Evolutionary conservation across 345 rosid species (phyloP).

Genomic region (Populus euphratica): DNA sequence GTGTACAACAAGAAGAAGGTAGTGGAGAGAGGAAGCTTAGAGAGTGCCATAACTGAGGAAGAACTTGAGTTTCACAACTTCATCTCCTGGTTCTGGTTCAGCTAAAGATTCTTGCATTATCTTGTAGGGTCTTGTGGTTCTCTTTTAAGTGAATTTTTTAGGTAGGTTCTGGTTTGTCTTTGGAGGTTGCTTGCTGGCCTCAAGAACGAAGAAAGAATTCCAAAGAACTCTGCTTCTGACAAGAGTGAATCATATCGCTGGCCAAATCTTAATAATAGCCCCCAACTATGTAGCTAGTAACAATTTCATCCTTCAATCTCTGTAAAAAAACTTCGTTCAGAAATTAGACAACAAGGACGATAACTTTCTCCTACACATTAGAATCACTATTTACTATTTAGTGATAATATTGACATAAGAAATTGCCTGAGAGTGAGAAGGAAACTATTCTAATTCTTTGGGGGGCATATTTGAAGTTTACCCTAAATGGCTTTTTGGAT

Average conservation of each 20-base stretch:
- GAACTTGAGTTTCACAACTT: conserved; percentile 36
- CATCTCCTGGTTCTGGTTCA: conserved; percentile 45
- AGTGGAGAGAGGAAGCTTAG: conserved; percentile 32
- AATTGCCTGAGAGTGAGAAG: background rate
- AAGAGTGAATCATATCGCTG: background rate
- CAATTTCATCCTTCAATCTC: background rate
- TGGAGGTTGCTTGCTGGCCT: conserved; percentile 17
- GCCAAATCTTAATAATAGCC: background rate
- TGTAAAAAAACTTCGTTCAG: background rate
- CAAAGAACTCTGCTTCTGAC: conserved; percentile 8
- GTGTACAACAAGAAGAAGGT: conserved; percentile 24
- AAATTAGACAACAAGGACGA: no score
- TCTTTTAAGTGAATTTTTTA: background rate
- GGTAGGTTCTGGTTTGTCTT: conserved; percentile 11
- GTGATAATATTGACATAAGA: no score
- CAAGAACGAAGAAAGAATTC: background rate
- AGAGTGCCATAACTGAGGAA: conserved; percentile 55
- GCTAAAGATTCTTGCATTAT: conserved; percentile 68
- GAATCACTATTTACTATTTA: no score
- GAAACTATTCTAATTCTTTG: background rate
- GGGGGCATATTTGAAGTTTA: background rate
- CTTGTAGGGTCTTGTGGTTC: conserved; percentile 18
- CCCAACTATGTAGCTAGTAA: background rate
- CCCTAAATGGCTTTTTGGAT: background rate
- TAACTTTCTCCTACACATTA: no score